Conservation (phyloP, 768 basidiomycete species). For the Paxillus involutus region DNA sequence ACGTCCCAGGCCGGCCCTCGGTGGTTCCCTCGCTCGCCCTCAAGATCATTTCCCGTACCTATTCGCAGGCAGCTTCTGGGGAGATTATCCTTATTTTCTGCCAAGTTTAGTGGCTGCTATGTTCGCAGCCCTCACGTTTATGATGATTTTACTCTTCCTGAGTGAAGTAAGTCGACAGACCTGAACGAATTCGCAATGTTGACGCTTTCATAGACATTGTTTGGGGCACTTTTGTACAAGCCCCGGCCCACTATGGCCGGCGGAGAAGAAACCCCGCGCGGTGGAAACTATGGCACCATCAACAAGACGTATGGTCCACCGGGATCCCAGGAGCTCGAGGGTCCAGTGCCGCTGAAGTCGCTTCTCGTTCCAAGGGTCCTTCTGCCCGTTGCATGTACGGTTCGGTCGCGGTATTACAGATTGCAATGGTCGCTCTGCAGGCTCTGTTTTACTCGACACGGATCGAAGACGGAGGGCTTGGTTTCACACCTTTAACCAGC, state of each 20-base stretch:
- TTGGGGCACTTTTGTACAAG: too few relatives aligned
- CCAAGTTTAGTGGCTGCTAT: conserved; percentile 62
- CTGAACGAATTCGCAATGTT: too few relatives aligned
- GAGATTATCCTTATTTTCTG: conserved; percentile 59
- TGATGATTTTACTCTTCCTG: too few relatives aligned
- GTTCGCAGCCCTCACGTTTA: too few relatives aligned
- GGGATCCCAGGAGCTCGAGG: neutral
- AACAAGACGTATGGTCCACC: too few relatives aligned
- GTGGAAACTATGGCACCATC: neutral
- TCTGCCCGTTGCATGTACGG: conserved; percentile 35
- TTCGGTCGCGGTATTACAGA: conserved; percentile 36
- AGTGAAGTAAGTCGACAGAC: too few relatives aligned
- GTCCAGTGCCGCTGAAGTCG: too few relatives aligned
- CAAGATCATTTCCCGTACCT: conserved; percentile 49
- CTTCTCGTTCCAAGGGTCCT: too few relatives aligned
- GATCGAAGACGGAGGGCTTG: conserved; percentile 38
- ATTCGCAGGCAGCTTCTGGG: conserved; percentile 49
- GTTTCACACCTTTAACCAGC: conserved; percentile 35
- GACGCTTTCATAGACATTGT: too few relatives aligned
- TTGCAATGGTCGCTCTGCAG: conserved; percentile 35
- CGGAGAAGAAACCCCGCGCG: neutral
- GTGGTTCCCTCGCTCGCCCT: conserved; percentile 55
- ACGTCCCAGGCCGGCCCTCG: conserved; percentile 37
- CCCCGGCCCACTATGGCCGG: too few relatives aligned
- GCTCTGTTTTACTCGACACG: conserved; percentile 43